A percentile compares a stretch with the other conserved stretches of the same genome.
phyloP scores from a whole-genome alignment of 2,329 filamentous ascomycete genomes.

The Lachnellula subtilissima region DNA sequence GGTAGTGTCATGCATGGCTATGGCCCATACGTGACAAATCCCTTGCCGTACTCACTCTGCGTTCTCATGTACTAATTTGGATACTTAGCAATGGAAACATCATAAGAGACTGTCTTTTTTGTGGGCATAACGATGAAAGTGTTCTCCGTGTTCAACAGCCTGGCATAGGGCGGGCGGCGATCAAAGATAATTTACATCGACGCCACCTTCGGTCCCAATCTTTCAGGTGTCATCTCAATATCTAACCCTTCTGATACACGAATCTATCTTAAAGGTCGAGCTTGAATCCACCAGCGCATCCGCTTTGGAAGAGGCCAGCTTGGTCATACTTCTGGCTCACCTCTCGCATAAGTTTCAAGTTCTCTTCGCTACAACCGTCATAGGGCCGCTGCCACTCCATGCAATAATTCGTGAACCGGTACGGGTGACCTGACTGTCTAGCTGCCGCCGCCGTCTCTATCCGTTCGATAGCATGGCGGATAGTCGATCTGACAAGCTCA shows the following conservation, averaged over 20 bases:
- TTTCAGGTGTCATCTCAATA: neutral
- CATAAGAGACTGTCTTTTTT: no score
- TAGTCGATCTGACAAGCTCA: neutral
- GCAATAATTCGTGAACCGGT: slow-evolving; percentile 7
- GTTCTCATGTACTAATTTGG: no score
- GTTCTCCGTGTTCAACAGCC: no score
- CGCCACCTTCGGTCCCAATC: no score
- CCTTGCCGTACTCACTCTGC: no score
- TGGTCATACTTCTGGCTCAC: slow-evolving; percentile 27
- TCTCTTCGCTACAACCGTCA: slow-evolving; percentile 6
- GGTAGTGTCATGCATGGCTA: no score
- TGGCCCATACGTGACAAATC: no score
- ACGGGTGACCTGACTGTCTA: slow-evolving; percentile 1
- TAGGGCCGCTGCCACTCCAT: slow-evolving; percentile 7
- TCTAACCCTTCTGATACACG: neutral
- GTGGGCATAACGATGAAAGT: no score
- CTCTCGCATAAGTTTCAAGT: slow-evolving; percentile 12
- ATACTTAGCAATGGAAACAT: no score
- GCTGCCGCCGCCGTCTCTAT: slow-evolving; percentile 2
- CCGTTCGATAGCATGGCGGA: neutral
- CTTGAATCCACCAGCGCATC: slow-evolving; percentile 24
- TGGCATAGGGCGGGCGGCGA: no score
- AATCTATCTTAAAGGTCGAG: neutral
- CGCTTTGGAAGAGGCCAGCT: slow-evolving; percentile 21
- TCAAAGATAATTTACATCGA: no score